phyloP scores from a whole-genome alignment of 2,329 filamentous ascomycete genomes.

The Juglanconis juglandina region DNA sequence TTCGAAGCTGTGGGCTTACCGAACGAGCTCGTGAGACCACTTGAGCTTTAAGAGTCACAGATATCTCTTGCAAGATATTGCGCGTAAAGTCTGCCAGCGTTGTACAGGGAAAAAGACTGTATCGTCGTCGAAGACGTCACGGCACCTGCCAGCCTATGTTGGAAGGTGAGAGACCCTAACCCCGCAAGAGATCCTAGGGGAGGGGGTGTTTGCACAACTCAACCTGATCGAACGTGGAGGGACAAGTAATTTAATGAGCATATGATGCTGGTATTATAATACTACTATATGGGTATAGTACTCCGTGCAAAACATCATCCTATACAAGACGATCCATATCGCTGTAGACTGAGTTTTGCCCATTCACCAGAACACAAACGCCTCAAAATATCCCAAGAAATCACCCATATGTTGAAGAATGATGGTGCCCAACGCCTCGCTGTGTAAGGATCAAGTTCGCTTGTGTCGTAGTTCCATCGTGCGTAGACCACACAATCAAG shows the following conservation, averaged over 20 bases:
- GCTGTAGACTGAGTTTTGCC: neutral
- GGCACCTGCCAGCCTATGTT: neutral
- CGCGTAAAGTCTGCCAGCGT: too few species aligned
- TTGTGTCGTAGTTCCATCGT: neutral
- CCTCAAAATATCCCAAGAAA: neutral
- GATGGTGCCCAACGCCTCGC: constrained; percentile 16
- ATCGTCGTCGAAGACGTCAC: neutral
- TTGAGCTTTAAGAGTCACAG: neutral
- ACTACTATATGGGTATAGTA: constrained; percentile 2
- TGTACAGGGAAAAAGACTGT: neutral
- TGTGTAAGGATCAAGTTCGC: constrained; percentile 11
- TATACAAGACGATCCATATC: neutral
- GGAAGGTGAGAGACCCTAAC: neutral
- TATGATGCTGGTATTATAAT: neutral
- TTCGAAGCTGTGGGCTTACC: neutral
- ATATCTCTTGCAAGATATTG: neutral
- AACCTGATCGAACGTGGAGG: too few species aligned
- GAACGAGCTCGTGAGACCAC: neutral
- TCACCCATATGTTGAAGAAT: neutral
- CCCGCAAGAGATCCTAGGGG: too few species aligned
- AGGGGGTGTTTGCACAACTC: too few species aligned
- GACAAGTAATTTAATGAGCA: neutral
- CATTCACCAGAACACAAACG: neutral
- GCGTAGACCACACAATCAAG: neutral
- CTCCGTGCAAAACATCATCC: neutral